phyloP scores from a whole-genome alignment of 495 filamentous ascomycete genomes.

The Tuber umbilicatum region DNA sequence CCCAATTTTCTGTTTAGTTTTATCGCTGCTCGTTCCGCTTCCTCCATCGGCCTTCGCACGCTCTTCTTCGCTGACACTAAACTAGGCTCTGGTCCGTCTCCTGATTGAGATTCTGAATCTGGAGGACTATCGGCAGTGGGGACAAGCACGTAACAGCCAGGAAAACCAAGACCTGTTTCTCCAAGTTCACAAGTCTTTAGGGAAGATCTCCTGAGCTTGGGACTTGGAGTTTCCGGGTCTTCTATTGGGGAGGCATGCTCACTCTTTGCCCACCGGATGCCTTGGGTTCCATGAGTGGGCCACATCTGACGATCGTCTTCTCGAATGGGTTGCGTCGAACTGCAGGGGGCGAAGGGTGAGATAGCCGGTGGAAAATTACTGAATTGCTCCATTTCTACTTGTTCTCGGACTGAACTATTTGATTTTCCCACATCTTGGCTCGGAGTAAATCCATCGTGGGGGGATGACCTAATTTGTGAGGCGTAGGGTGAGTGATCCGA shows the following conservation, averaged over 20 bases:
- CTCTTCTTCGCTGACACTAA: conserved; percentile 34
- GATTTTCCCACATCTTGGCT: conserved; percentile 5
- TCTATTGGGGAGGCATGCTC: conserved; percentile 31
- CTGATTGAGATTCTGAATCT: conserved; percentile 7
- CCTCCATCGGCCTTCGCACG: conserved; percentile 34
- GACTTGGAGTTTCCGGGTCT: conserved; percentile 4
- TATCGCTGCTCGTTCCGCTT: conserved; percentile 38
- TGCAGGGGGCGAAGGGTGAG: conserved; percentile 4
- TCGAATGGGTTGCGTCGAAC: conserved; percentile 15
- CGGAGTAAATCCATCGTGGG: not conserved
- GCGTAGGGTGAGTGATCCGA: conserved; percentile 18
- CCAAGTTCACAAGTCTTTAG: conserved; percentile 34
- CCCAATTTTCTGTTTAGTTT: conserved; percentile 39
- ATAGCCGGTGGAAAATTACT: conserved; percentile 12
- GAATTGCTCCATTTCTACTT: conserved; percentile 16
- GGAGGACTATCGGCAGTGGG: conserved; percentile 25
- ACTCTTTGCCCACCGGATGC: conserved; percentile 23
- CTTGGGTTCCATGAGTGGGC: conserved; percentile 5
- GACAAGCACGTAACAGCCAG: conserved; percentile 38
- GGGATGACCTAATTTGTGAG: conserved; percentile 12
- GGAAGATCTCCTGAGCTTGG: conserved; percentile 26
- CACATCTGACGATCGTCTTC: conserved; percentile 22
- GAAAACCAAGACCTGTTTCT: conserved; percentile 33
- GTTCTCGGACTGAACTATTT: conserved; percentile 19
- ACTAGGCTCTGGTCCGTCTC: conserved; percentile 29